These are phyloP conservation scores for Liriodendron chinense DNA, from an alignment of 164 flowering plant genomes.

Conservation along the genomic window DNA sequence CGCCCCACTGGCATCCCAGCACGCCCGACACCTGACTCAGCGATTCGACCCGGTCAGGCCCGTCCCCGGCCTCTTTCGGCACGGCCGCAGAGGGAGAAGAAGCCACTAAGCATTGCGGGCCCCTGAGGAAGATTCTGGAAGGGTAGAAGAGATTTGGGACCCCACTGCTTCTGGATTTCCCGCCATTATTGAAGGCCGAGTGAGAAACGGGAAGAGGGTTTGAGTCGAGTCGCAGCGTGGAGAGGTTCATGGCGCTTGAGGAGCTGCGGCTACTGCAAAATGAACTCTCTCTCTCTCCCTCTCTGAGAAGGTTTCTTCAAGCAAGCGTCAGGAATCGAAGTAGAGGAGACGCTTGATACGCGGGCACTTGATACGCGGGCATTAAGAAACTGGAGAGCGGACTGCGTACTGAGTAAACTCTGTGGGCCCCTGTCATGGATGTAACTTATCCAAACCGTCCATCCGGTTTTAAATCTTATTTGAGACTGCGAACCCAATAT, in stretches of 20 bases:
- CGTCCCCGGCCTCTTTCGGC: conserved; percentile 22
- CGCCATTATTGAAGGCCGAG: conserved; percentile 8
- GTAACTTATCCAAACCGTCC: too few relatives aligned
- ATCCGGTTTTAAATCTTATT: too few relatives aligned
- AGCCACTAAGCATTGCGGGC: conserved; percentile 26
- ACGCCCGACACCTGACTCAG: conserved; percentile 90
- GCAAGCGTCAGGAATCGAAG: too few relatives aligned
- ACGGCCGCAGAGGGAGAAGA: conserved; percentile 27
- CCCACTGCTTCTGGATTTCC: not conserved
- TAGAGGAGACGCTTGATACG: too few relatives aligned
- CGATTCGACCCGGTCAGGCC: conserved; percentile 44
- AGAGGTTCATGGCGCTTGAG: conserved; percentile 18
- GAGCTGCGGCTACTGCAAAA: not conserved
- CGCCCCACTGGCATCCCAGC: conserved; percentile 91
- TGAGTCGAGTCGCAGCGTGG: conserved; percentile 23
- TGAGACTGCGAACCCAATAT: too few relatives aligned
- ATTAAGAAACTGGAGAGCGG: too few relatives aligned
- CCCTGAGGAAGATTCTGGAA: conserved; percentile 3
- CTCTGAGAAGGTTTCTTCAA: too few relatives aligned
- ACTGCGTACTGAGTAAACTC: too few relatives aligned
- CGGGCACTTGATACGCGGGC: too few relatives aligned
- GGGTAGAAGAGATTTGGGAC: not conserved
- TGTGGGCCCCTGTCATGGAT: too few relatives aligned
- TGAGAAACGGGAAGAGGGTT: conserved; percentile 11
- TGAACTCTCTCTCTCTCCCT: too few relatives aligned